These are phyloP conservation scores for Populus hybrid DNA, from an alignment of 441 rosid genomes.

Conservation along the genomic window DNA sequence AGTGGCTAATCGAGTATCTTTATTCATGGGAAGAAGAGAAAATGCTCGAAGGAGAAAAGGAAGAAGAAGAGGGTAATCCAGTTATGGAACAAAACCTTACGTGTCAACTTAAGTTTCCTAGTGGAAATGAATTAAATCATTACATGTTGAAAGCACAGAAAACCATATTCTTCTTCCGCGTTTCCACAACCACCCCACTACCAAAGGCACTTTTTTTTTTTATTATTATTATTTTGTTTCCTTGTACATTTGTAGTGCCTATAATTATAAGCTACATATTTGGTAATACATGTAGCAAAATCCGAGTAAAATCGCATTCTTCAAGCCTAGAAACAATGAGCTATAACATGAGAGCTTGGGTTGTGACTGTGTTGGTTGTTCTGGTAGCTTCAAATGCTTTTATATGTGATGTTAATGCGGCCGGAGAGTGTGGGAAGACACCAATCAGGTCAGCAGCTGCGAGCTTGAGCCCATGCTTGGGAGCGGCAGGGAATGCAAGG, in stretches of 20 bases:
- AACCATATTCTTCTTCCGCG: slow-evolving; percentile 27
- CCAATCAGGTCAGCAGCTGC: slow-evolving; percentile 67
- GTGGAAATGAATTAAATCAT: slow-evolving; percentile 22
- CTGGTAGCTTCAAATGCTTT: slow-evolving; percentile 29
- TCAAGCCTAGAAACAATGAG: slow-evolving; percentile 21
- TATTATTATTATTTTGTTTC: background rate
- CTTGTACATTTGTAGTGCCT: background rate
- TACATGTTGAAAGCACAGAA: slow-evolving; percentile 14
- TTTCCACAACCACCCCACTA: slow-evolving; percentile 46
- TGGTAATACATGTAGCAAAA: background rate
- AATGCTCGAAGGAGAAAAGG: background rate
- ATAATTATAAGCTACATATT: background rate
- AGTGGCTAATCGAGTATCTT: slow-evolving; percentile 5
- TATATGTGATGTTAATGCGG: slow-evolving; percentile 27
- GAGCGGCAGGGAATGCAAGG: slow-evolving; percentile 50
- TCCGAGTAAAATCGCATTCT: background rate
- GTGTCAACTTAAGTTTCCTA: background rate
- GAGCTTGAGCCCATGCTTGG: slow-evolving; percentile 67
- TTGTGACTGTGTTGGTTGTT: slow-evolving; percentile 28
- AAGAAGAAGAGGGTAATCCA: background rate
- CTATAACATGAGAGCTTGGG: slow-evolving; percentile 20
- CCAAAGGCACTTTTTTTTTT: background rate
- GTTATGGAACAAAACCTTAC: background rate
- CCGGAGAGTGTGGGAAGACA: slow-evolving; percentile 68
- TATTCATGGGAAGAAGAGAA: background rate